Percentiles rank a stretch among this genome's conserved stretches.
Evolutionary conservation across 257 asterid species (phyloP).

Genomic region (Marsdenia floribunda): DNA sequence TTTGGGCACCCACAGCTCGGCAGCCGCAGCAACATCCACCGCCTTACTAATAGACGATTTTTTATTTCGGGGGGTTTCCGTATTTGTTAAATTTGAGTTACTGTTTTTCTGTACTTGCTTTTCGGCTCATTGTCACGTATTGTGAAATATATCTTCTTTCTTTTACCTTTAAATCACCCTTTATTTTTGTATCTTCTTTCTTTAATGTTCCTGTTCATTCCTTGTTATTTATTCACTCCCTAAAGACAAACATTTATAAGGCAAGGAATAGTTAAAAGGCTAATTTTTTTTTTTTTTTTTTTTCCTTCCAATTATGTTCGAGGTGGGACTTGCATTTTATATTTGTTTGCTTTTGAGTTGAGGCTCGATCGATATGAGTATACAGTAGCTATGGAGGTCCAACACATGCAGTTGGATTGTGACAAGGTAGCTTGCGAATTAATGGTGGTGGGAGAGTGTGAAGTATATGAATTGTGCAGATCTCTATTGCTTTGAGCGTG

Average conservation of each 20-base stretch:
- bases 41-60: conserved; percentile 30
- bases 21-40: conserved; percentile 52
- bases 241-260: too few species aligned
- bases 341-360: neutral
- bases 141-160: conserved; percentile 3
- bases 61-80: neutral
- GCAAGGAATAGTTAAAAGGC: too few species aligned
- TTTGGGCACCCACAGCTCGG: conserved; percentile 58
- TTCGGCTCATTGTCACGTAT: neutral
- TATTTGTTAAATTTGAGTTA: conserved; percentile 2
- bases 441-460: neutral
- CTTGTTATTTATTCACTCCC: too few species aligned
- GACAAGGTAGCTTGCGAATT: neutral
- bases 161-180: too few species aligned
- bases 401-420: too few species aligned
- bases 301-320: too few species aligned
- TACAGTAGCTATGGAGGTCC: neutral
- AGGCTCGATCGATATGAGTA: neutral
- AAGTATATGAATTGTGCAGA: neutral
- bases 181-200: neutral
- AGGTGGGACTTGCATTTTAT: too few species aligned
- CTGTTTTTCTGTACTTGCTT: neutral
- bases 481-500: conserved; percentile 14
- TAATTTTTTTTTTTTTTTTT: too few species aligned
- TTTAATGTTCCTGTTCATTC: neutral